Evolutionary conservation across 2,329 filamentous ascomycete species (phyloP).

Genomic region (Cryoendolithus antarcticus): DNA sequence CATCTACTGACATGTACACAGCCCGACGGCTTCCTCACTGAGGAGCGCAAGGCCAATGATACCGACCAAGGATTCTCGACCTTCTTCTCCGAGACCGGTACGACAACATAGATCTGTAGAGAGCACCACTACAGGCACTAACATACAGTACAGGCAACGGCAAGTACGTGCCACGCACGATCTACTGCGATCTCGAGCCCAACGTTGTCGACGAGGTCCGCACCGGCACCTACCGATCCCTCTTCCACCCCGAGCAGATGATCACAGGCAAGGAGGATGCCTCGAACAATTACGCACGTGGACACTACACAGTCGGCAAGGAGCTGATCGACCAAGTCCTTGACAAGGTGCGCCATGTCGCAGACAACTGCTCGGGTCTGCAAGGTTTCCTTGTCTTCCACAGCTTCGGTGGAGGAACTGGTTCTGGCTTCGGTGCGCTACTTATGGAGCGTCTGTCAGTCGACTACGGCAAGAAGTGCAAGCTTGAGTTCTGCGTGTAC

Average conservation of each 20-base stretch:
- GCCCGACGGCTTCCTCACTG: slow-evolving; percentile 97
- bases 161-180: slow-evolving; percentile 97
- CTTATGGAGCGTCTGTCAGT: slow-evolving; percentile 98
- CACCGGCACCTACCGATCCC: slow-evolving; percentile 86
- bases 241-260: slow-evolving; percentile 99
- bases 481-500: slow-evolving; percentile 99
- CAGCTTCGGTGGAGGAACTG: slow-evolving; percentile 97
- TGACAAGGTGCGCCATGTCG: slow-evolving; percentile 94
- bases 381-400: slow-evolving; percentile 99
- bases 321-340: slow-evolving; percentile 97
- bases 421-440: slow-evolving; percentile 94
- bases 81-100: slow-evolving; percentile 99
- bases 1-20: slow-evolving; percentile 30
- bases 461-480: slow-evolving; percentile 99
- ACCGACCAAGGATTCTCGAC: slow-evolving; percentile 98
- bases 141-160: slow-evolving; percentile 58
- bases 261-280: slow-evolving; percentile 99
- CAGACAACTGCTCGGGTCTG: slow-evolving; percentile 94
- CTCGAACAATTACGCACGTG: slow-evolving; percentile 99
- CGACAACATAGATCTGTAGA: slow-evolving; percentile 39
- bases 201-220: slow-evolving; percentile 99
- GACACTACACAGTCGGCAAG: slow-evolving; percentile 99
- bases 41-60: slow-evolving; percentile 88
- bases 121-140: slow-evolving; percentile 70
- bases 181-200: slow-evolving; percentile 99